Evolutionary conservation across 192 early-diverging fungal genomes (phyloP).

Genomic region (Piromyces finnis): DNA sequence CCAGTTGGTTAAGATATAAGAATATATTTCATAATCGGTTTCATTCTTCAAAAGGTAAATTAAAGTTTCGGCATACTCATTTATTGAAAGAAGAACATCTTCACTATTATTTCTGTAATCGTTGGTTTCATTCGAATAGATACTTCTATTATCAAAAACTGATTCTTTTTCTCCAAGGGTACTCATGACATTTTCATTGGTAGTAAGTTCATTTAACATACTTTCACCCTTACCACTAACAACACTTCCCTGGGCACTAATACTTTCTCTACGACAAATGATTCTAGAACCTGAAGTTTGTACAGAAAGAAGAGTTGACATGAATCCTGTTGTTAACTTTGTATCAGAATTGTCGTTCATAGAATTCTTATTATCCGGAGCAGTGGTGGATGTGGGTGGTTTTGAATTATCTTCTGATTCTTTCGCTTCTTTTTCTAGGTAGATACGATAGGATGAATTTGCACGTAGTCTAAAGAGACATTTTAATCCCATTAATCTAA

Average conservation of each 20-base stretch:
- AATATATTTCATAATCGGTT: constrained; percentile 49
- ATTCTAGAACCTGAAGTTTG: neutral
- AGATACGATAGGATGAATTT: neutral
- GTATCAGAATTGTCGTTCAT: neutral
- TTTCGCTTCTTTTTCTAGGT: neutral
- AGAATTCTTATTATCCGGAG: too few relatives aligned
- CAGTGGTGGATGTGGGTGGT: neutral
- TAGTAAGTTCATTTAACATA: neutral
- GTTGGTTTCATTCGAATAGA: neutral
- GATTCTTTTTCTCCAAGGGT: neutral
- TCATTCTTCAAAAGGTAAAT: constrained; percentile 44
- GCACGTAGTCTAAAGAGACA: neutral
- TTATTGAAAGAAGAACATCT: constrained; percentile 20
- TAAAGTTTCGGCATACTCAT: constrained; percentile 34
- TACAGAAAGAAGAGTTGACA: neutral
- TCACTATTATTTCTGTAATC: neutral
- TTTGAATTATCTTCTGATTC: neutral
- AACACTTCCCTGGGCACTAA: neutral
- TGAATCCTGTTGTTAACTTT: neutral
- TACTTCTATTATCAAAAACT: neutral
- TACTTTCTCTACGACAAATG: neutral
- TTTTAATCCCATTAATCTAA: neutral
- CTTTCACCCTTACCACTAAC: neutral
- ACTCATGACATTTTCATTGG: neutral
- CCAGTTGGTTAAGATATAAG: constrained; percentile 42